Conservation (phyloP, 495 filamentous ascomycete genomes). For the Durotheca rogersii region DNA sequence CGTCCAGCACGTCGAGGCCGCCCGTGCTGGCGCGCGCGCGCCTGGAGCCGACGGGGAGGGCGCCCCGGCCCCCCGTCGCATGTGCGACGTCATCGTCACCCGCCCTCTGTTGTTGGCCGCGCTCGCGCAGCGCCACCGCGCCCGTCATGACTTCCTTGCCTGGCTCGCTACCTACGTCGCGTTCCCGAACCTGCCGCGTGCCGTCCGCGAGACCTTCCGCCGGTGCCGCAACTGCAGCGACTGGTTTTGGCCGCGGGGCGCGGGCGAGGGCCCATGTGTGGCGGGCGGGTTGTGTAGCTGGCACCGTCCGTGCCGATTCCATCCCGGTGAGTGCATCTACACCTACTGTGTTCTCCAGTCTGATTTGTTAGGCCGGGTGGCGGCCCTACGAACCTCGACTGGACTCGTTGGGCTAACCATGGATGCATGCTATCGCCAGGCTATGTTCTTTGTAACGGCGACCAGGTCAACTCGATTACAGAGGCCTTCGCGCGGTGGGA, state of each 20-base stretch:
- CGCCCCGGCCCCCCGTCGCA: too few relatives aligned
- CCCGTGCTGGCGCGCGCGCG: not conserved
- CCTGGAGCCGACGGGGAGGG: too few relatives aligned
- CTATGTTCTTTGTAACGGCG: not conserved
- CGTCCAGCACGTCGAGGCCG: slow-evolving; percentile 2
- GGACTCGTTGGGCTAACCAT: not conserved
- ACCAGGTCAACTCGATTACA: not conserved
- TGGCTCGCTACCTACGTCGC: not conserved
- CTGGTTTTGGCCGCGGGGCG: not conserved
- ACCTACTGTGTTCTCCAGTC: not conserved
- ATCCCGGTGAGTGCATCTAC: not conserved
- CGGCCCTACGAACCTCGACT: not conserved
- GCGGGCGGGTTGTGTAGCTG: not conserved
- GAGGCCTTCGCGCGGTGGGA: not conserved
- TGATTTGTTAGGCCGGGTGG: not conserved
- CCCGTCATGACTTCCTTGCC: not conserved
- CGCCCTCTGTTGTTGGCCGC: not conserved
- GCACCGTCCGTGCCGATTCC: not conserved
- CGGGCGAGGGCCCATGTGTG: not conserved
- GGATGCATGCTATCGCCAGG: not conserved
- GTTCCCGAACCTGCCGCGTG: not conserved
- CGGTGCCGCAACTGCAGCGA: not conserved
- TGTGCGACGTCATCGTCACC: not conserved
- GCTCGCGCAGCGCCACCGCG: not conserved
- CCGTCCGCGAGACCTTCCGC: not conserved